Percentiles rank a stretch among this genome's conserved stretches.
These are phyloP conservation scores for Tylopilus sp. DNA, from an alignment of 768 basidiomycete species.

Conservation along the genomic window DNA sequence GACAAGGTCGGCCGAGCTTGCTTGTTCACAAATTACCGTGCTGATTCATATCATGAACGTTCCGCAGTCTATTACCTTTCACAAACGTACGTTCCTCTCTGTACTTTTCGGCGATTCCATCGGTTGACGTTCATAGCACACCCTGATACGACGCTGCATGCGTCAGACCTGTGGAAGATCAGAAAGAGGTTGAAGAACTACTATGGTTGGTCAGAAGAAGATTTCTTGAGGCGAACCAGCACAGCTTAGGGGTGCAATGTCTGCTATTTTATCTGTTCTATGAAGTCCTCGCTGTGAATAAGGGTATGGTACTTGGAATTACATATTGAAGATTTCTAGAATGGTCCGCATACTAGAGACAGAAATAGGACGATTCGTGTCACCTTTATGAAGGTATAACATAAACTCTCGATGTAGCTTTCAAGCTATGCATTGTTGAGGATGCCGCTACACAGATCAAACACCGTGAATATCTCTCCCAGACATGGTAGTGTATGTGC, in stretches of 20 bases:
- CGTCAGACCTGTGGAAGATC: conserved; percentile 44
- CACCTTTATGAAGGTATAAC: not conserved
- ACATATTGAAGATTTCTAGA: not conserved
- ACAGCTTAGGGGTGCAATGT: conserved; percentile 1
- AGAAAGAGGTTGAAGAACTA: conserved; percentile 55
- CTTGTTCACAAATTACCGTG: not conserved
- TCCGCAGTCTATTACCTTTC: conserved; percentile 65
- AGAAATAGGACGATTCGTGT: not conserved
- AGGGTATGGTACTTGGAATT: not conserved
- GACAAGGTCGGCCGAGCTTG: conserved; percentile 42
- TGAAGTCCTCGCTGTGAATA: not conserved
- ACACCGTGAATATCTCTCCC: not conserved
- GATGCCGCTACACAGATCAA: conserved; percentile 1
- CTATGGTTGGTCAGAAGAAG: conserved; percentile 64
- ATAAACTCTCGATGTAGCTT: not conserved
- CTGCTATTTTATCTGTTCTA: not conserved
- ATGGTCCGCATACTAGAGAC: not conserved
- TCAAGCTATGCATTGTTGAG: not conserved
- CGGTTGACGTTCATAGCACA: conserved; percentile 47
- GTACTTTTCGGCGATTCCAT: not conserved
- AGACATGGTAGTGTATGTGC: not conserved
- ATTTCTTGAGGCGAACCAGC: conserved; percentile 31
- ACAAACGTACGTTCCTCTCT: conserved; percentile 52
- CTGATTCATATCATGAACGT: not conserved
- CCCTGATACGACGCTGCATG: conserved; percentile 61